Base-by-base conservation (phyloP, 176 grass and related monocot species). In the Ananas comosus region DNA sequence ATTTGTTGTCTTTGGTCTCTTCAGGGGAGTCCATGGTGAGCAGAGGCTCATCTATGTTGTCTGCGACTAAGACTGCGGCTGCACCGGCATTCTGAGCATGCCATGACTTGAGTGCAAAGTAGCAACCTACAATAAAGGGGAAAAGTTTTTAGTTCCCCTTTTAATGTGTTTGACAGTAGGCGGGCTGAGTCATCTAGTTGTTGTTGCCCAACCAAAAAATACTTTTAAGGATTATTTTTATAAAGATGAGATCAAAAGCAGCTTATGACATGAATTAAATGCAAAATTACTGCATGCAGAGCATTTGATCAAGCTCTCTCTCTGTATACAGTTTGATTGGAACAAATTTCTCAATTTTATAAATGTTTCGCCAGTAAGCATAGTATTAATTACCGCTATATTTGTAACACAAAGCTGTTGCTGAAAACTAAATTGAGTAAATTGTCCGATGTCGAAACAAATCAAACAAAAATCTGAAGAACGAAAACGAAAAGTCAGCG, bases 71-170 rank as follows among this genome's bases (percentile, higher is more conserved):
- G 25, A 97, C 89, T n/a, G 89, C 93, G 2, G 83, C 93, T 1
- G 89, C 93, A 69, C 93, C 93, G 2, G 89, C 93, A 0, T 5
- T 1, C 74, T 97, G 89, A 63, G 86, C 89, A 79, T 97, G 59
- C 93, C 93, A 97, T 85, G 93, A 77, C 85, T 97, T 97, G 70
- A 87, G 74, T 17, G 89, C 89, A 78, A 97, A 92, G 86, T 85
- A 97, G 83, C 93, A 97, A 10, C 85, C 93, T 97, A 77, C 3
- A 72, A 50, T 23, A 69, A 56, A 51, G 17, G 64, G 42, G 19
- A 57, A 17, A 4, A 61, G n/a, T 9, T 18, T 18, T 61, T 61
- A 61, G 56, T 7, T 19, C 56, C 56, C 16, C 56, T 19, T 61
- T 10, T 42, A 42, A 4, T 7, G 33, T 42, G 33, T 42, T 42